Conservation (phyloP, 73 alveolate genomes). For the Urostyla sp. region DNA sequence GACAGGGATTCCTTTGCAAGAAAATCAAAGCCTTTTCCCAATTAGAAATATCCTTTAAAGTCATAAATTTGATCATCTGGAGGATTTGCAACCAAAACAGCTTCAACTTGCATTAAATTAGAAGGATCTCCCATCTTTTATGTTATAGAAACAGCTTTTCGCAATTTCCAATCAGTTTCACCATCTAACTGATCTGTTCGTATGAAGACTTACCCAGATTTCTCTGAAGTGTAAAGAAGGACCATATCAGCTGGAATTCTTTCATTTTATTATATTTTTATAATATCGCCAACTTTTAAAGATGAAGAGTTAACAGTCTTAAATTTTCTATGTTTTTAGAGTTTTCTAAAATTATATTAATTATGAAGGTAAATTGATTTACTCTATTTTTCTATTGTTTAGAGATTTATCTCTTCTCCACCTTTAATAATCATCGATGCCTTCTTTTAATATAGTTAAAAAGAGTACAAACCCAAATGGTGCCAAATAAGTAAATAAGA, state of each 20-base stretch:
- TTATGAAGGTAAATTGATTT: neutral
- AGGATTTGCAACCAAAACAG: slow-evolving; percentile 75
- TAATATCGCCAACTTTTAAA: slow-evolving; percentile 87
- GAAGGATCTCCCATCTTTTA: slow-evolving; percentile 4
- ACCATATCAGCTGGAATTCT: slow-evolving; percentile 96
- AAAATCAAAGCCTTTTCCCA: slow-evolving; percentile 62
- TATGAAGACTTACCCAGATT: slow-evolving; percentile 81
- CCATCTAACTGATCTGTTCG: slow-evolving; percentile 98
- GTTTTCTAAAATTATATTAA: slow-evolving; percentile 47
- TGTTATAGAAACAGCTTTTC: slow-evolving; percentile 45
- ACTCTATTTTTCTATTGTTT: slow-evolving; percentile 73
- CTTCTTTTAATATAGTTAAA: slow-evolving; percentile 93
- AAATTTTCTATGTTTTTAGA: slow-evolving; percentile 52
- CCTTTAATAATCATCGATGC: slow-evolving; percentile 91
- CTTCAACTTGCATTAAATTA: slow-evolving; percentile 1
- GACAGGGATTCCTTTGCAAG: slow-evolving; percentile 86
- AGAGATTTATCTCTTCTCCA: slow-evolving; percentile 85
- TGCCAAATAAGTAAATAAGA: slow-evolving; percentile 92
- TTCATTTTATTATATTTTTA: slow-evolving; percentile 82
- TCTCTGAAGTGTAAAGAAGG: slow-evolving; percentile 86
- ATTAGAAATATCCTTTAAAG: slow-evolving; percentile 76
- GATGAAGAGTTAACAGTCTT: slow-evolving; percentile 41
- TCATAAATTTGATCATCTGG: slow-evolving; percentile 83
- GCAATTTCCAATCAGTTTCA: slow-evolving; percentile 97
- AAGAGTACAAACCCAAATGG: slow-evolving; percentile 95